Percentiles rank a stretch among this genome's conserved stretches.
phyloP scores from a whole-genome alignment of 2,329 filamentous ascomycete species.

The Epichloe sylvatica region DNA sequence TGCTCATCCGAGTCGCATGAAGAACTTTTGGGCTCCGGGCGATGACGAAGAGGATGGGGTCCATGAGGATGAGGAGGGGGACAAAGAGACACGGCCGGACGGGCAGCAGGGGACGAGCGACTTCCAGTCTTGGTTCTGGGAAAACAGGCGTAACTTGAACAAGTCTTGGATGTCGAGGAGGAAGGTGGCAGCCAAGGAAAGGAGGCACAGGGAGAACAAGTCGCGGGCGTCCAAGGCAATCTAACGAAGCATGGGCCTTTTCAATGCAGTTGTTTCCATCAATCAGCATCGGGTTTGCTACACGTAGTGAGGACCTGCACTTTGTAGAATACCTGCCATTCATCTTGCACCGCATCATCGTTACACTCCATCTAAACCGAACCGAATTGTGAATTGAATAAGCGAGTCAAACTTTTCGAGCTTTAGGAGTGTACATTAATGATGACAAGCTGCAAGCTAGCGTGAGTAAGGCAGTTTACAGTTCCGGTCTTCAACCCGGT shows the following conservation, averaged over 20 bases:
- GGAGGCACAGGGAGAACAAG: conserved; percentile 51
- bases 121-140: conserved; percentile 56
- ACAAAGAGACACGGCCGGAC: conserved; percentile 9
- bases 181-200: conserved; percentile 51
- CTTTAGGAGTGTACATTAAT: not conserved
- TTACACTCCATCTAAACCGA: too few species aligned
- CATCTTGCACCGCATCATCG: too few species aligned
- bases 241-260: conserved; percentile 7
- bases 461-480: not conserved
- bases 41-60: conserved; percentile 17
- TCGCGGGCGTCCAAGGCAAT: conserved; percentile 31
- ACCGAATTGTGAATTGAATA: too few species aligned
- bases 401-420: too few species aligned
- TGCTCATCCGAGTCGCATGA: conserved; percentile 54
- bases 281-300: not conserved
- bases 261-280: not conserved
- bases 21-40: conserved; percentile 41
- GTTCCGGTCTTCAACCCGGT: not conserved
- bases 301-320: too few species aligned
- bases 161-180: conserved; percentile 51
- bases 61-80: conserved; percentile 16
- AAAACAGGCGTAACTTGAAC: conserved; percentile 50
- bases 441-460: not conserved
- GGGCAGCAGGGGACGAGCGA: conserved; percentile 27
- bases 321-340: too few species aligned